Base-by-base conservation (phyloP, 2,329 filamentous ascomycete species). In the Cryphonectria japonica region DNA sequence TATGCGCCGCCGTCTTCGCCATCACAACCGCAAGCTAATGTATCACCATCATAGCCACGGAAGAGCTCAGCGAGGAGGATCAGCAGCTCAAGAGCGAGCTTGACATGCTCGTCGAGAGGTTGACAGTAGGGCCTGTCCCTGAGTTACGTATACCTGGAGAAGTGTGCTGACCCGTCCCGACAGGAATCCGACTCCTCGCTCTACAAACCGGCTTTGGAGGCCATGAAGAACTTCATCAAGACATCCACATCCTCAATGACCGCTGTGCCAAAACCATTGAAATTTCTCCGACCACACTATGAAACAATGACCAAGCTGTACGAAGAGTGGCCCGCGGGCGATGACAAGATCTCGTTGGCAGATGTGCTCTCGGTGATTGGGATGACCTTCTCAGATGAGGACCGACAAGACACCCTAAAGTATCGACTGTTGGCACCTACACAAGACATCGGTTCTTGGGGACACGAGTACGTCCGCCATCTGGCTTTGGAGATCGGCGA, bases 231-330 rank as follows among this genome's bases (percentile, higher is more conserved):
- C 78, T 97, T 94, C 80, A 99, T 99, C 87, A 98, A 98, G 86
- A 99, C 96, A 69, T 97, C 96, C 72, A 99, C 96, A 75, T 98
- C 95, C 72, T 99, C 97, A 62, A 99, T 99, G 96, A 99, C 96
- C 65, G 96, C 96, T 72, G 96, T 99, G 73, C 96, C 97, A 34
- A 99, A 99, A 84, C 96, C 96, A 46, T 88, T 99, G 78, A 99
- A 99, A 83, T 99, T 99, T 82, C 89, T 99, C 74, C 90, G 96
- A 85, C 96, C 95, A 76, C 95, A 99, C 83, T 99, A 98, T 84
- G 93, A 97, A 83, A 90, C 92, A 70, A 87, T 99, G 79, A 92
- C 92, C 74, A 92, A 92, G 81, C 85, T 95, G 39, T 97, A 98
- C 85, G 95, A 97, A 72, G 89, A 92, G 80, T 99, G 97, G 96